These are phyloP conservation scores for Huntiella abstrusa DNA, from an alignment of 2,329 filamentous ascomycete species.

Conservation along the genomic window DNA sequence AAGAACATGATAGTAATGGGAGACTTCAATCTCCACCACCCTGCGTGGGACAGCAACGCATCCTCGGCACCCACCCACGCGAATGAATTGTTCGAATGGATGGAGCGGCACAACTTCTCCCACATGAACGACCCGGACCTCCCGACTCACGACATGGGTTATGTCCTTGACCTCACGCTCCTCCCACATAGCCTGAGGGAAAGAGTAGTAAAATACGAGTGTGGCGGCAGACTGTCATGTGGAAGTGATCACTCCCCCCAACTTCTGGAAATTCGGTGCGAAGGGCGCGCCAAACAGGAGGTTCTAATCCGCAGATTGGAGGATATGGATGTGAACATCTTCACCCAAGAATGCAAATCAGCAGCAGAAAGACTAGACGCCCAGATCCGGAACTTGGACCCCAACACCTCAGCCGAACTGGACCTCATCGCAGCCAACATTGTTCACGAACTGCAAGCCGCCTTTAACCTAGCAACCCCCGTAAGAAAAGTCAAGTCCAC, in stretches of 20 bases:
- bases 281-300: neutral
- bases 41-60: neutral
- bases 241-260: too few species aligned
- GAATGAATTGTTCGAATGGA: neutral
- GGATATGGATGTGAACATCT: neutral
- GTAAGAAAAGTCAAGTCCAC: neutral
- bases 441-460: neutral
- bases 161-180: neutral
- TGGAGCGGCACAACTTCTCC: neutral
- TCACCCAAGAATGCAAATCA: neutral
- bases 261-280: neutral
- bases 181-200: neutral
- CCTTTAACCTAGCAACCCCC: neutral
- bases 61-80: neutral
- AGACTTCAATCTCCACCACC: conserved; percentile 1
- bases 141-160: neutral
- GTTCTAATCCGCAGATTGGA: neutral
- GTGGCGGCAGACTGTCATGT: neutral
- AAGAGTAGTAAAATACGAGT: neutral
- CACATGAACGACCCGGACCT: neutral
- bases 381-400: neutral
- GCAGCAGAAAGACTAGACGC: neutral
- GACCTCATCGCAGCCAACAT: neutral
- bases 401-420: neutral
- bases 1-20: neutral